Base-by-base conservation (phyloP, 2,329 filamentous ascomycete genomes). In the Periconia digitata region DNA sequence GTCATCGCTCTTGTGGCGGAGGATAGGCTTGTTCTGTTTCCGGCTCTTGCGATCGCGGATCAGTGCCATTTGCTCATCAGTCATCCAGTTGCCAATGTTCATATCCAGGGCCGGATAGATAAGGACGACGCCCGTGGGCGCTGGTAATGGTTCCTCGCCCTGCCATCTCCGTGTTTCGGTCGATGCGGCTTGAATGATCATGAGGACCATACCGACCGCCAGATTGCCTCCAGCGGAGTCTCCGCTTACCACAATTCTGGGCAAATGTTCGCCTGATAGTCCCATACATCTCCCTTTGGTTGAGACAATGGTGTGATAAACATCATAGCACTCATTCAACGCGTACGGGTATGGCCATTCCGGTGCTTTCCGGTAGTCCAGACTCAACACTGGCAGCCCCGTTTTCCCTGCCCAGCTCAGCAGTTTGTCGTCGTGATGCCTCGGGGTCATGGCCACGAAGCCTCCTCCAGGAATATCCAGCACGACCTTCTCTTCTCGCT, bases 1-100 rank as follows among this genome's bases (percentile, higher is more conserved):
- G 65, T 96, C 89, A 74, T 90, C 88, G 54, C 85, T 91, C 75
- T 99, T 97, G 49, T 89, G 82, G 29, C 86, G 81, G 10, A 96
- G 76, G 46, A 97, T 87, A 21, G 84, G 81, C 48, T 82, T 81
- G 64, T 96, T 96, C 1, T 86, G 90, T 59, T 85, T 86, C 20
- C 90, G 82, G 66, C 85, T 85, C 49, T 85, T 82, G 10, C 90
- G 85, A 54, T 96, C 92, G 56, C 90, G 86, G 54, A 99, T 95
- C 51, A 99, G 75, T 0, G 90, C 85, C 90, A 97, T 95, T 68
- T 99, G 92, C 70, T 97, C 92, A 61, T 97, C 92, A 0, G 90
- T 92, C 92, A 99, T 97, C 94, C 94, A 99, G 70, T 92, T 96
- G 32, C 90, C 90, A 56, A 97, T 97, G 63, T 95, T 96, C 88